Conservation (phyloP, 106 monocot species). For the Dendrobium huoshanense region DNA sequence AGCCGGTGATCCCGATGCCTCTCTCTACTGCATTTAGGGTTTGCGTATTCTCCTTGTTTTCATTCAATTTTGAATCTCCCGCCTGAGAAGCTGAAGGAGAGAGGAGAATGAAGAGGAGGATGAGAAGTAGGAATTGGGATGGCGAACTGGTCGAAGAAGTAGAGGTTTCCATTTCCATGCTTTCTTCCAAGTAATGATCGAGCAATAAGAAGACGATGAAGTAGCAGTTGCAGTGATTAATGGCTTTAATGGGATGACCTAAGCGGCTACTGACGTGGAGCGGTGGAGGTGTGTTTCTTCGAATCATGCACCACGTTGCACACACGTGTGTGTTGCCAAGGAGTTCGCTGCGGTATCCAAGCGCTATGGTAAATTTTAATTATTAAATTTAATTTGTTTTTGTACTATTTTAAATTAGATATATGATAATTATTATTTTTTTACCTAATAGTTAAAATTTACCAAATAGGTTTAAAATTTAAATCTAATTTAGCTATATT, state of each 20-base stretch:
- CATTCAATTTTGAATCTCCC: background rate
- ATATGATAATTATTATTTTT: no score
- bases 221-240: background rate
- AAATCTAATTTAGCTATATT: no score
- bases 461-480: no score
- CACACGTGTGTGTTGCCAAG: background rate
- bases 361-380: no score
- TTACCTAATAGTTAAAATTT: no score
- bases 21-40: constrained; percentile 25
- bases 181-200: background rate
- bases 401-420: no score
- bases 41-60: constrained; percentile 2
- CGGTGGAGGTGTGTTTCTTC: background rate
- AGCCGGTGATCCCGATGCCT: constrained; percentile 46
- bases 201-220: background rate
- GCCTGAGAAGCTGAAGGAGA: background rate
- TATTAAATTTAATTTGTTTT: no score
- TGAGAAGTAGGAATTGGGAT: background rate
- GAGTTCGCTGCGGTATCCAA: background rate
- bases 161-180: background rate
- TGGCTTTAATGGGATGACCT: background rate
- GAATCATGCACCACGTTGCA: background rate
- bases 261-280: background rate
- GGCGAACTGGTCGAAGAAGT: background rate
- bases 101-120: background rate